These are phyloP conservation scores for Nemania sp. DNA, from an alignment of 2,329 filamentous ascomycete species.

Conservation along the genomic window DNA sequence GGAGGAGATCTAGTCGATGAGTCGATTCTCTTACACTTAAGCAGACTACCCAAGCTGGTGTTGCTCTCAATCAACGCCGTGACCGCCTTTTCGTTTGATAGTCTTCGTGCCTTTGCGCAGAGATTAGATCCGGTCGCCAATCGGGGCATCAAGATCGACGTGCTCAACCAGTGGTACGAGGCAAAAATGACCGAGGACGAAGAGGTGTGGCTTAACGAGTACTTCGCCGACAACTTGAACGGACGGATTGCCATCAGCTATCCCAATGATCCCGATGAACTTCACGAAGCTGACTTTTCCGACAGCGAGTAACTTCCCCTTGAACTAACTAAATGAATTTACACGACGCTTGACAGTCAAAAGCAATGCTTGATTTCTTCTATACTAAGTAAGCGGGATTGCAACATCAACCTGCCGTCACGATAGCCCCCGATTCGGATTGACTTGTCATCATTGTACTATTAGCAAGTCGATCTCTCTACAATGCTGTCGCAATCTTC, in stretches of 20 bases:
- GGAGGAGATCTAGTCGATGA: constrained; percentile 59
- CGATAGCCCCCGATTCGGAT: neutral
- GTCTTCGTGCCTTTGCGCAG: constrained; percentile 50
- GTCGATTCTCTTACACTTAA: constrained; percentile 45
- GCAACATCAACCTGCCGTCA: neutral
- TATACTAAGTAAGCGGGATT: too few species aligned
- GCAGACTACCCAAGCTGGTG: constrained; percentile 51
- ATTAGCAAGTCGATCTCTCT: neutral
- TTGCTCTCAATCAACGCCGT: constrained; percentile 58
- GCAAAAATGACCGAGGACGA: constrained; percentile 37
- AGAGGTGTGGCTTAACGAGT: constrained; percentile 32
- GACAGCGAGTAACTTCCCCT: constrained; percentile 28
- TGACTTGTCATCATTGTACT: neutral
- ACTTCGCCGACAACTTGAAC: constrained; percentile 35
- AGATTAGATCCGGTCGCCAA: constrained; percentile 40
- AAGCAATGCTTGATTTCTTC: neutral
- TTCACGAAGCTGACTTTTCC: constrained; percentile 44
- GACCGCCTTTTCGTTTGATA: constrained; percentile 58
- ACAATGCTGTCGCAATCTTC: neutral
- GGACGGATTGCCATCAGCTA: constrained; percentile 44
- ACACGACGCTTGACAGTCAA: neutral
- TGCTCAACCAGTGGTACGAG: constrained; percentile 42
- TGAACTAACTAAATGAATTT: neutral
- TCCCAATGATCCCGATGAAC: constrained; percentile 42
- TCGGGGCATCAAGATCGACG: constrained; percentile 41